A percentile compares a stretch with the other conserved stretches of the same genome.
phyloP scores from a whole-genome alignment of 83 land plant species.

The Diphasiastrum complanatum region DNA sequence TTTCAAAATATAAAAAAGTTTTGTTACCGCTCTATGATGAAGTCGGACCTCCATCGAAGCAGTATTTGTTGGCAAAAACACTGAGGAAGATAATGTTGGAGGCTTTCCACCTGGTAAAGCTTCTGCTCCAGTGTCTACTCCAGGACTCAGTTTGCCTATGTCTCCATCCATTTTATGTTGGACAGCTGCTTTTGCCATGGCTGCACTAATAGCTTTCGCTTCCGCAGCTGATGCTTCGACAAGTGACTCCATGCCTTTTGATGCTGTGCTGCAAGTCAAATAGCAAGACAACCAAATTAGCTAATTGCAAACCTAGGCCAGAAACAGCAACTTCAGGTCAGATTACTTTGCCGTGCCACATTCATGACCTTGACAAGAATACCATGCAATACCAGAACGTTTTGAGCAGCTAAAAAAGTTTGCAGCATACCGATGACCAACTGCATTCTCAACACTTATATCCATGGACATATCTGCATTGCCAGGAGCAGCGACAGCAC shows the following conservation, averaged over 20 bases:
- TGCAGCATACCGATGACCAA: slow-evolving; percentile 68
- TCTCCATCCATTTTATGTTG: slow-evolving; percentile 5
- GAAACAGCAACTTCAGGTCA: too few relatives aligned
- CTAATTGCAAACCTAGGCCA: too few relatives aligned
- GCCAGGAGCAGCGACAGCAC: slow-evolving; percentile 80
- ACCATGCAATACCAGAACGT: too few relatives aligned
- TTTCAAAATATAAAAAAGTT: too few relatives aligned
- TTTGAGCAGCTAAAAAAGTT: neutral
- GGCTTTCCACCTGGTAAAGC: slow-evolving; percentile 1
- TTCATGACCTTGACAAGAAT: too few relatives aligned
- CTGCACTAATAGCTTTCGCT: slow-evolving; percentile 11
- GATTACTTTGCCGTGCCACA: too few relatives aligned
- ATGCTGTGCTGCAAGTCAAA: neutral
- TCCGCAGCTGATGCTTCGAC: slow-evolving; percentile 11
- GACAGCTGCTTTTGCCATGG: slow-evolving; percentile 10
- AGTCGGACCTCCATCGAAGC: too few relatives aligned
- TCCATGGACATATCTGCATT: slow-evolving; percentile 87
- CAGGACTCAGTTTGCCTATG: neutral
- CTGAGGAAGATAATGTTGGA: too few relatives aligned
- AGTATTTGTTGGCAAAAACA: too few relatives aligned
- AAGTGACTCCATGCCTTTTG: slow-evolving; percentile 9
- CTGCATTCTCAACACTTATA: slow-evolving; percentile 85
- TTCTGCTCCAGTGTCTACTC: neutral
- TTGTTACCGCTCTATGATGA: too few relatives aligned
- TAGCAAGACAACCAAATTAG: too few relatives aligned